phyloP scores from a whole-genome alignment of 139 green algal genomes.

The Picochlorum sp. region DNA sequence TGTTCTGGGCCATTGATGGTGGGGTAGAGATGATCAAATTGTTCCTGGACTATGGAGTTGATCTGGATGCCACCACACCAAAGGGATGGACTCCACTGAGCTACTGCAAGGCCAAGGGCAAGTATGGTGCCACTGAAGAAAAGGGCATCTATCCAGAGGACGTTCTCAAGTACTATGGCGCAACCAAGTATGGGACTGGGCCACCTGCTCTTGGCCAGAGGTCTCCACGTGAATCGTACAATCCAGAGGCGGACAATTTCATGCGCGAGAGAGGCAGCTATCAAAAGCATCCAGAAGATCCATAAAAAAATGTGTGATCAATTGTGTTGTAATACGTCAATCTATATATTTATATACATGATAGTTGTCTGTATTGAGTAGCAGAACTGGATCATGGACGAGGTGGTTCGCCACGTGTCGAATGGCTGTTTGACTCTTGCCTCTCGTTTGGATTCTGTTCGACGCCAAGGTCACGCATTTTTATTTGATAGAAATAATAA shows the following conservation, averaged over 20 bases:
- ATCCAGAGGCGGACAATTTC: constrained; percentile 64
- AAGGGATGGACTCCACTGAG: constrained; percentile 82
- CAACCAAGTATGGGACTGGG: constrained; percentile 63
- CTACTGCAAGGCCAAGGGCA: constrained; percentile 82
- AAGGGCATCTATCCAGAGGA: constrained; percentile 92
- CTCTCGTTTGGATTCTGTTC: too few species aligned
- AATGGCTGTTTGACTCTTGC: too few species aligned
- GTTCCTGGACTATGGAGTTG: constrained; percentile 62
- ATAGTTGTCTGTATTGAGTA: too few species aligned
- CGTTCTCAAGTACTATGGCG: constrained; percentile 78
- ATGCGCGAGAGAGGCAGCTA: constrained; percentile 69
- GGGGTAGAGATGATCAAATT: constrained; percentile 82
- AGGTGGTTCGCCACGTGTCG: too few species aligned
- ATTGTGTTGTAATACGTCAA: not conserved
- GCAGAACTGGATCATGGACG: not conserved
- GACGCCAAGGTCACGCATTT: too few species aligned
- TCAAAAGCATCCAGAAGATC: constrained; percentile 47
- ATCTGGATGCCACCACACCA: constrained; percentile 58
- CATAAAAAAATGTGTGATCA: constrained; percentile 7
- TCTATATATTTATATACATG: not conserved
- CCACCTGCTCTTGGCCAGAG: constrained; percentile 57
- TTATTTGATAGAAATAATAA: too few species aligned
- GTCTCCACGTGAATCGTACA: constrained; percentile 71
- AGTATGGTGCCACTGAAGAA: constrained; percentile 92
- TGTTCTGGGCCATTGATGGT: constrained; percentile 95